A percentile compares a stretch with the other conserved stretches of the same genome.
These are phyloP conservation scores for Clonostachys rosea DNA, from an alignment of 2,329 filamentous ascomycete species.

Conservation along the genomic window DNA sequence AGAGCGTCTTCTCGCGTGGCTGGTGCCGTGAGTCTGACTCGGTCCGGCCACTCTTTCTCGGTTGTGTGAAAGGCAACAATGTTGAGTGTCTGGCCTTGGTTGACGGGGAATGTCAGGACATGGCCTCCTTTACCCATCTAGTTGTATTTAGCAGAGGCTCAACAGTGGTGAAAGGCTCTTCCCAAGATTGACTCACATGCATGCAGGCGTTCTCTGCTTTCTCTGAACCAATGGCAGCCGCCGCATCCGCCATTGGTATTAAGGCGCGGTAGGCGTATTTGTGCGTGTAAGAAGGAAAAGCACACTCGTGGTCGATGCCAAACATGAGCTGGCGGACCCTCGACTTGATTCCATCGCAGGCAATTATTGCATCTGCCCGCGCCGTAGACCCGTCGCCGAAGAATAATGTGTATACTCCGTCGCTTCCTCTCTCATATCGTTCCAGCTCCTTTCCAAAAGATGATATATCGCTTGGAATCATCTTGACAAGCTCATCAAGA, in stretches of 20 bases:
- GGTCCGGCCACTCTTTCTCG: slow-evolving; percentile 18
- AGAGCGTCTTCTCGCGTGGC: slow-evolving; percentile 23
- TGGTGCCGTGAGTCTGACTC: slow-evolving; percentile 7
- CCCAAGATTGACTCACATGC: slow-evolving; percentile 8
- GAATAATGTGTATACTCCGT: neutral
- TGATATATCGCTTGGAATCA: slow-evolving; percentile 3
- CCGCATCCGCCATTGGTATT: slow-evolving; percentile 44
- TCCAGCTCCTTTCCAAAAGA: slow-evolving; percentile 4
- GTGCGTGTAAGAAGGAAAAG: slow-evolving; percentile 35
- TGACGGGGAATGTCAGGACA: slow-evolving; percentile 54
- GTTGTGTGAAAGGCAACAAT: slow-evolving; percentile 39
- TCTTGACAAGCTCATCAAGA: slow-evolving; percentile 7
- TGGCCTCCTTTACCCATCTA: slow-evolving; percentile 44
- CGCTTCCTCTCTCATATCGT: neutral
- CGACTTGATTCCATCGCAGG: slow-evolving; percentile 63
- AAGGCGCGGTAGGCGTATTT: slow-evolving; percentile 53
- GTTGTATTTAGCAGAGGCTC: too few relatives aligned
- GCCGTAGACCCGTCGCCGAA: slow-evolving; percentile 27
- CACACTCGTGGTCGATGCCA: too few relatives aligned
- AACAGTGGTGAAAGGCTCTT: too few relatives aligned
- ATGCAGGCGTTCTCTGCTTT: slow-evolving; percentile 19
- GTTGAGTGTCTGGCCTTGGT: slow-evolving; percentile 50
- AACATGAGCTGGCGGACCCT: slow-evolving; percentile 29
- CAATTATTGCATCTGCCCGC: slow-evolving; percentile 39
- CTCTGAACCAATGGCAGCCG: slow-evolving; percentile 36